A percentile compares a stretch with the other conserved stretches of the same genome.
These are phyloP conservation scores for Eucalyptus sp. DNA, from an alignment of 345 rosid genomes.

Conservation along the genomic window DNA sequence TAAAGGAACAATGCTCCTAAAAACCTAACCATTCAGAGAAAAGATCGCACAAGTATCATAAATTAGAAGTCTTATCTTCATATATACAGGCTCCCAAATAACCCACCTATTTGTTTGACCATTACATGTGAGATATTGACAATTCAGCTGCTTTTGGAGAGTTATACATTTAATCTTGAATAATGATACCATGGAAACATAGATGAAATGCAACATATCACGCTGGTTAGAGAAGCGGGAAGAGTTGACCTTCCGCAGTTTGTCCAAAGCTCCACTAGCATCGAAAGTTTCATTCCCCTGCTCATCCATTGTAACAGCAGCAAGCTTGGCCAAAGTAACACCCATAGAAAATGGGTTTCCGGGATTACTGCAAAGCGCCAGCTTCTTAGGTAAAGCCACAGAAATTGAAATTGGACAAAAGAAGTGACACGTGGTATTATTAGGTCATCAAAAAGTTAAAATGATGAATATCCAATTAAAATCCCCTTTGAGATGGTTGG, in stretches of 20 bases:
- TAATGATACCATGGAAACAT: not conserved
- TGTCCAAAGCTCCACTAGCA: constrained; percentile 95
- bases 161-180: not conserved
- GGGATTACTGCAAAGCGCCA: constrained; percentile 43
- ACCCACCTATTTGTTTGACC: not conserved
- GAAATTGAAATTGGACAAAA: not conserved
- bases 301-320: constrained; percentile 98
- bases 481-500: not conserved
- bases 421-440: not conserved
- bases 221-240: constrained; percentile 3
- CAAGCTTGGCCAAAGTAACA: constrained; percentile 88
- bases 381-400: not conserved
- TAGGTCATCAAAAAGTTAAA: not conserved
- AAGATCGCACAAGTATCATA: not conserved
- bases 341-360: constrained; percentile 91
- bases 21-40: not conserved
- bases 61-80: not conserved
- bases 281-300: constrained; percentile 97
- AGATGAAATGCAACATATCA: not conserved
- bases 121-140: not conserved
- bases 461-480: not conserved
- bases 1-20: not conserved
- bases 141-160: not conserved
- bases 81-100: not conserved
- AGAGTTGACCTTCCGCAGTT: constrained; percentile 72